Evolutionary conservation across 2,329 filamentous ascomycete species (phyloP).

Genomic region (Alternaria gansuensis): DNA sequence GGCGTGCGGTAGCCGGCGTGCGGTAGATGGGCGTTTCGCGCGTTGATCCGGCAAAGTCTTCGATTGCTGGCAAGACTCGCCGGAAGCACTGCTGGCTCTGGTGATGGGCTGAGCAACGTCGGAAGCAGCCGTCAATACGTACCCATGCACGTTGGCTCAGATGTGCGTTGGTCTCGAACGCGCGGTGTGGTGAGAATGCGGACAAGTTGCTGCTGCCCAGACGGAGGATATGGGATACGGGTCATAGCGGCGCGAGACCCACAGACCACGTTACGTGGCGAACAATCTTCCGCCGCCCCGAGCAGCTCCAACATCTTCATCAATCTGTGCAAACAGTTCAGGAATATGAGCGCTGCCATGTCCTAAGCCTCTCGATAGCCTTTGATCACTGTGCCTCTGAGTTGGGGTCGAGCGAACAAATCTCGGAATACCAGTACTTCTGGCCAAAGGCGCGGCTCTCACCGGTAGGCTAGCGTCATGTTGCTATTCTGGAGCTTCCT

Average conservation of each 20-base stretch:
- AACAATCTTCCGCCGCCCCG: conserved; percentile 3
- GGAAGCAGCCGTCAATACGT: not conserved
- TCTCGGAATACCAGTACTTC: not conserved
- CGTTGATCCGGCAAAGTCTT: too few species aligned
- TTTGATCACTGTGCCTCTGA: not conserved
- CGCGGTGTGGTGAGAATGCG: conserved; percentile 7
- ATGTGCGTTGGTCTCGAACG: conserved; percentile 2
- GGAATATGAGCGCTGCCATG: too few species aligned
- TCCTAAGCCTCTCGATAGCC: too few species aligned
- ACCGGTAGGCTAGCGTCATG: not conserved
- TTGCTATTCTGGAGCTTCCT: not conserved
- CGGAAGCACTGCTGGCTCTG: not conserved
- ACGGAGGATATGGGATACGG: conserved; percentile 5
- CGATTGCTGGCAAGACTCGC: not conserved
- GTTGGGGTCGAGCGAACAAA: not conserved
- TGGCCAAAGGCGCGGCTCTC: not conserved
- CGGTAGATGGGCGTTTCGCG: not conserved
- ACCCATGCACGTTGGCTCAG: not conserved
- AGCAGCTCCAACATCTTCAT: not conserved
- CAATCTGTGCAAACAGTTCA: not conserved
- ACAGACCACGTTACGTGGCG: conserved; percentile 1
- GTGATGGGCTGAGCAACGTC: not conserved
- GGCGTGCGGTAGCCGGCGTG: too few species aligned
- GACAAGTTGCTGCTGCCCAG: conserved; percentile 7
- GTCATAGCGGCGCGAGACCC: not conserved